Conservation (phyloP, 2,329 filamentous ascomycete species). For the Didymella segeticola region DNA sequence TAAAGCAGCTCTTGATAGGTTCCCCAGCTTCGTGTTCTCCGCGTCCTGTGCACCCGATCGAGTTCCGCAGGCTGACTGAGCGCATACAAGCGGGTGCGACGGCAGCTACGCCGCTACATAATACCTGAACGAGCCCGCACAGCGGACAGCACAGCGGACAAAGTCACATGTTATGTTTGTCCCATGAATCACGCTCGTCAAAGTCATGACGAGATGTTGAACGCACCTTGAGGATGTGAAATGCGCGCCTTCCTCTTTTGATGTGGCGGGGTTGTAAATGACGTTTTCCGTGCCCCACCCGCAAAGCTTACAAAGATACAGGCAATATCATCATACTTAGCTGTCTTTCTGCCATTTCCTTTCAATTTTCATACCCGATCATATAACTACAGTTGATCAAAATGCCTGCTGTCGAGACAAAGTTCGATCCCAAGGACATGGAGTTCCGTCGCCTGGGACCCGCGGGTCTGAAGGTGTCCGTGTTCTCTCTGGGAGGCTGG, state of each 20-base stretch:
- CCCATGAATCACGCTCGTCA: not conserved
- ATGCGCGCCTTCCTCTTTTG: constrained; percentile 5
- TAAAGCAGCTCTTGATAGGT: constrained; percentile 5
- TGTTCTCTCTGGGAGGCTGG: constrained; percentile 57
- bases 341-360: not conserved
- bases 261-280: constrained; percentile 3
- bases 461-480: constrained; percentile 58
- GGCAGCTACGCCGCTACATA: constrained; percentile 1
- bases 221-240: not conserved
- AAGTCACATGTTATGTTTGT: not conserved
- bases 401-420: constrained; percentile 52
- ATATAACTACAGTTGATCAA: constrained; percentile 10
- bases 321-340: too few species aligned
- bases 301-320: not conserved
- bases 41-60: not conserved
- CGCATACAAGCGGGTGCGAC: not conserved
- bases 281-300: not conserved
- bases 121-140: constrained; percentile 6
- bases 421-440: constrained; percentile 59
- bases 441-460: constrained; percentile 37
- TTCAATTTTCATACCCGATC: not conserved
- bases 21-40: constrained; percentile 2
- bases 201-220: constrained; percentile 3
- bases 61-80: not conserved
- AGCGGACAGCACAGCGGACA: not conserved